Evolutionary conservation across 257 asterid genomes (phyloP), one percentile per base, ranked within the genome.

Genomic region (Solanum virginianum): DNA sequence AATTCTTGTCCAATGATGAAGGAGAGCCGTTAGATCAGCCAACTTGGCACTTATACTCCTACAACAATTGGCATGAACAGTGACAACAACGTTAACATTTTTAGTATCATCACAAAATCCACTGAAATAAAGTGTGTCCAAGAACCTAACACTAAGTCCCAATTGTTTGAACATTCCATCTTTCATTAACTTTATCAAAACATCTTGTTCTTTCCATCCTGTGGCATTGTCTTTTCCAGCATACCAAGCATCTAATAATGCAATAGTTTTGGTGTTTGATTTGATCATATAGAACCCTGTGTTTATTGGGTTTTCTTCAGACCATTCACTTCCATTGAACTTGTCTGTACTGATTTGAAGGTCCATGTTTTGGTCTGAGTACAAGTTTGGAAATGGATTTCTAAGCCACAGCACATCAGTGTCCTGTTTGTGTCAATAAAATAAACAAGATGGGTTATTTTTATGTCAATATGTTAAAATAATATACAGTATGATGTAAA

Each of bases 11-110:
- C 95, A 94, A 85, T 93, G 94, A 29, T 66, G 88, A 32, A 93
- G 72, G 53, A 92, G 93, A 3, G 18, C 51, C 70, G 86, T 92
- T 80, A 94, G 84, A 83, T 94, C 98, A 5, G 80, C 80, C 71
- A 94, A 88, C 77, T 94, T 94, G 3, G 98, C 96, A 10, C 59
- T 69, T 14, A 94, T 92, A 10, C 89, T 89, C 29, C 91, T 87
- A 55, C 97, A 94, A 63, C 97, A 92, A 80, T 93, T 94, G 39
- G 97, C 95, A n/a, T 93, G 97, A 16, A 94, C 90, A 2, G 97
- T 93, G 2, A 82, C 86, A 20, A 92, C 96, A 2, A 1, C 36
- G 8, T 82, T 45, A 2, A 88, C 87, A 51, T 92, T 86, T 24
- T 68, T 39, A 22, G 91, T 93, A n/a, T 91, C 87, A 0, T 56